Evolutionary conservation across 73 alveolate species (phyloP), one percentile per base, ranked within the genome.

Genomic region (Stentor coeruleus): DNA sequence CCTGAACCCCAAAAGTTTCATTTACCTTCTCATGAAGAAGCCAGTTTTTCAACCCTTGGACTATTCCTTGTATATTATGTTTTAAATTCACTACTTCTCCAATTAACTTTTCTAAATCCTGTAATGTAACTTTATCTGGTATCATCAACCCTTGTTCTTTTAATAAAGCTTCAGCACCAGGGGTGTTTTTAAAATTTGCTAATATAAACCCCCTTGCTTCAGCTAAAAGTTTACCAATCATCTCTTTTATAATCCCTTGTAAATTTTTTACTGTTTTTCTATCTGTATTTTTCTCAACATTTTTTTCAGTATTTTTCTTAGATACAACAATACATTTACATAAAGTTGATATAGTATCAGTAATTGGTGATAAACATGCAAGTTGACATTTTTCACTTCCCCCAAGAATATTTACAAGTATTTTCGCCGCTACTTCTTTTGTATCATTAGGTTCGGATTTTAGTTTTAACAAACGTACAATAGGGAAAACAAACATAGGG

Each of bases 401-500:
- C 39, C 85, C 59, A 77, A 84, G 60, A 3, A 88, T 82, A 37
- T 59, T 84, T 0, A 38, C 66, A 11, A 88, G 39, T 3, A 88
- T 85, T 66, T 85, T 11, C 28, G 85, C 81, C 31, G 87, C 87
- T 20, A 80, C 81, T 3, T 88, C 89, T 76, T 88, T 88, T 72
- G 87, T 88, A 28, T 85, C 41, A 84, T 39, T 84, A 39, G 74
- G 55, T 66, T 88, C 94, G 0, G 90, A 84, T 3, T 81, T 87
- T 37, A 77, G 49, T 80, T 88, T 88, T 2, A 88, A 77, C 4
- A 84, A 76, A 42, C 89, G 84, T n/a, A 85, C 87, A 3, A 88
- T 36, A n/a, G 94, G 94, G 6, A 86, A 81, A 4, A 88, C 81
- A 73, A 88, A 88, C 3, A 88, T 85, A 0, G 94, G 94, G 31